These are phyloP conservation scores for Torrubiella hemipterigena DNA, from an alignment of 2,329 filamentous ascomycete genomes.

Conservation along the genomic window DNA sequence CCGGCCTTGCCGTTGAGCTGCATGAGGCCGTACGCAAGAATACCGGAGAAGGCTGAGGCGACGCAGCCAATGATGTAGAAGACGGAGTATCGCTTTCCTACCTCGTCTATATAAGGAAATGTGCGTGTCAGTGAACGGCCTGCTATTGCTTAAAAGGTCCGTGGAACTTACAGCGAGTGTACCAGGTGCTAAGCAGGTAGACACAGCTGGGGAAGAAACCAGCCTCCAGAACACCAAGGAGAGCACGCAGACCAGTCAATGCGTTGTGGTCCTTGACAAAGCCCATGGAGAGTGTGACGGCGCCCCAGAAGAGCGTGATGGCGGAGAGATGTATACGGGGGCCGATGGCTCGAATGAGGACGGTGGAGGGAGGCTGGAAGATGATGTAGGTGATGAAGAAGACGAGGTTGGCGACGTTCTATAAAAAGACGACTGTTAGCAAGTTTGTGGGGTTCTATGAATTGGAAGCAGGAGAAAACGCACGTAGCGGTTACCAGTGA, in stretches of 20 bases:
- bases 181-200: conserved; percentile 64
- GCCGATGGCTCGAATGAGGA: conserved; percentile 56
- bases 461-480: conserved; percentile 8
- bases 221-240: conserved; percentile 56
- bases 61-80: conserved; percentile 61
- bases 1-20: conserved; percentile 45
- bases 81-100: conserved; percentile 55
- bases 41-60: conserved; percentile 53
- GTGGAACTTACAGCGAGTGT: conserved; percentile 44
- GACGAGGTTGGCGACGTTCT: conserved; percentile 56
- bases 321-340: conserved; percentile 41
- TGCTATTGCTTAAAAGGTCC: background rate
- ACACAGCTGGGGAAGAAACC: conserved; percentile 61
- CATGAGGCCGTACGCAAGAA: conserved; percentile 49
- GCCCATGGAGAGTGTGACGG: conserved; percentile 52
- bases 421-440: conserved; percentile 1
- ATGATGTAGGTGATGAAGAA: conserved; percentile 66
- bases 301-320: conserved; percentile 48
- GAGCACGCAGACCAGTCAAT: conserved; percentile 40
- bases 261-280: conserved; percentile 41
- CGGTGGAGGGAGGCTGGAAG: conserved; percentile 60
- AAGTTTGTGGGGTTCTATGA: background rate
- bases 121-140: background rate
- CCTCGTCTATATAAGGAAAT: conserved; percentile 45
- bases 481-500: conserved; percentile 34